Evolutionary conservation across 495 filamentous ascomycete genomes (phyloP).

Genomic region (Pyrenopolyporus hunteri): DNA sequence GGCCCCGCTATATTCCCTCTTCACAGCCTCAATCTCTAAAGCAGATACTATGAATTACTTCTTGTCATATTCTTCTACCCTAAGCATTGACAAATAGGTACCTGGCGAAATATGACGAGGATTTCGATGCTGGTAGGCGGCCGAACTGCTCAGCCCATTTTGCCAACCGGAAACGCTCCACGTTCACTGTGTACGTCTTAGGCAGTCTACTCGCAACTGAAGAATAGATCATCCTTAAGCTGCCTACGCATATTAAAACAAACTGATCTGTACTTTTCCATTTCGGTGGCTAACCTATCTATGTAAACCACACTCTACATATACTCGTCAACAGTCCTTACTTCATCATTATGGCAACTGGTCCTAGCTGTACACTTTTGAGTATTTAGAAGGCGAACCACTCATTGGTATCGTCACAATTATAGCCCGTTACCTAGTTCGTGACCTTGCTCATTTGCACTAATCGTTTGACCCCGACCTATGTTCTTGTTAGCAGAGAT

Average conservation of each 20-base stretch:
- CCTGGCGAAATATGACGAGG: too few species aligned
- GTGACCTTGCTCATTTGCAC: conserved; percentile 90
- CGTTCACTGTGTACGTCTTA: too few species aligned
- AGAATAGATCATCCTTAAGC: background rate
- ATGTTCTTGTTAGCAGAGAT: conserved; percentile 26
- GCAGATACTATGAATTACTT: background rate
- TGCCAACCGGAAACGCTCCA: too few species aligned
- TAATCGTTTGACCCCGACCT: conserved; percentile 91
- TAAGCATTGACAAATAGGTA: too few species aligned
- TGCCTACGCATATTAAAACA: background rate
- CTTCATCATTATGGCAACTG: conserved; percentile 12
- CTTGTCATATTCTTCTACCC: too few species aligned
- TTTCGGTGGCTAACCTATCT: conserved; percentile 28
- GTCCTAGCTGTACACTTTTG: background rate
- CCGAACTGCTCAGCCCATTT: too few species aligned
- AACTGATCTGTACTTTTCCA: conserved; percentile 15
- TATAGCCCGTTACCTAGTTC: conserved; percentile 13
- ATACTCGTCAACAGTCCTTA: conserved; percentile 23
- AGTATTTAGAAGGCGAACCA: background rate
- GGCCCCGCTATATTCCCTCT: conserved; percentile 10
- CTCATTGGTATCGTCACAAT: background rate
- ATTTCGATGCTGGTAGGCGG: too few species aligned
- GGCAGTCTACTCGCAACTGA: background rate
- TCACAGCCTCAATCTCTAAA: background rate
- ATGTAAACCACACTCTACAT: conserved; percentile 32